Evolutionary conservation across 768 basidiomycete species (phyloP), one percentile per base, ranked within the genome.

Genomic region (Tricholomella constricta): DNA sequence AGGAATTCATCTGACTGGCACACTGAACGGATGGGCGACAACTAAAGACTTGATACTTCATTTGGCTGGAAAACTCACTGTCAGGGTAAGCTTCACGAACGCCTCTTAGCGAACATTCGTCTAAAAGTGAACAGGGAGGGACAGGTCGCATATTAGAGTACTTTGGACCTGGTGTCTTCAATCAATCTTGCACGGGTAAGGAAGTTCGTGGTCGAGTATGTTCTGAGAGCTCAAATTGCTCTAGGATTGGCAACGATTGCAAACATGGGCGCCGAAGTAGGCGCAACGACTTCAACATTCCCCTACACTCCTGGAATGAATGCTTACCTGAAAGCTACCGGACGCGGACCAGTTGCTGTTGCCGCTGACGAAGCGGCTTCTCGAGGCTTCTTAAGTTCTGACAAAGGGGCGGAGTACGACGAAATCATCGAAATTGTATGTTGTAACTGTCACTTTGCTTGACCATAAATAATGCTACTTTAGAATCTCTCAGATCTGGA

Each of bases 241-340:
- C 10, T 45, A 89, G 90, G 91, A 50, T 74, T 97, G 48, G 97
- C 96, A 1, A 98, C 97, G 2, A 89, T 99, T 50, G 89, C 92
- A 38, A 98, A 99, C 71, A 99, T 98, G 97, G 97, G 97, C 45
- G 97, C 97, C 11, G 97, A 99, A 76, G 95, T 98, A n/a, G 97
- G 97, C 34, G 97, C 97, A n/a, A 99, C 97, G 1, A 98, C 97
- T 0, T 96, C 95, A 1, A 93, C 90, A 6, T 99, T 99, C 80
- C 95, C 96, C 4, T 99, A 98, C 72, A 94, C 93, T 14, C 71
- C 82, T 15, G 84, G 84, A 63, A 98, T 98, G 96, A 80, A 85
- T 27, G 78, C 83, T 31, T 99, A 98, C 72, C 83, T 99, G 26
- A 77, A 82, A 57, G 94, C 94, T 17, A 99, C 97, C 8, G 88